Evolutionary conservation across 2,329 filamentous ascomycete genomes (phyloP).

Genomic region (Zymoseptoria crescenta): DNA sequence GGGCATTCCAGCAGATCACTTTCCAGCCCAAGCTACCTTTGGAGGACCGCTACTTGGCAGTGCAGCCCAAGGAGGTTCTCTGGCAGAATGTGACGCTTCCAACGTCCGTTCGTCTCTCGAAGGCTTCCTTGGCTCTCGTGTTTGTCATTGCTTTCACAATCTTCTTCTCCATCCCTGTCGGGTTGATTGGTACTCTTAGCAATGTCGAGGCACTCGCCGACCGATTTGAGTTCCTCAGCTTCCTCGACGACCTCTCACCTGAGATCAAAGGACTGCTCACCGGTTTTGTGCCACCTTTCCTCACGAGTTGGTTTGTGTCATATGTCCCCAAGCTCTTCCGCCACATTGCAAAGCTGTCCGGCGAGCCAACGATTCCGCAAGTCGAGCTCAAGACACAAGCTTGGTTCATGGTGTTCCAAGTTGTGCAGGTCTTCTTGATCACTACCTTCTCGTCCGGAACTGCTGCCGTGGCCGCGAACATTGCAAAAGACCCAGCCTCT

Average conservation of each 20-base stretch:
- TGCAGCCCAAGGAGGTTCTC: slow-evolving; percentile 40
- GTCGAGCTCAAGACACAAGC: slow-evolving; percentile 36
- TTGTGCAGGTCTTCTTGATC: slow-evolving; percentile 37
- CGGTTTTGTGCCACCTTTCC: slow-evolving; percentile 27
- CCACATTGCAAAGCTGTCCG: slow-evolving; percentile 28
- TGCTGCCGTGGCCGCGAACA: slow-evolving; percentile 26
- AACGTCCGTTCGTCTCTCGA: slow-evolving; percentile 20
- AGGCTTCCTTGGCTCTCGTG: slow-evolving; percentile 23
- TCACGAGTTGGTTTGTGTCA: slow-evolving; percentile 27
- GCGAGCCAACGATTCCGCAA: slow-evolving; percentile 35
- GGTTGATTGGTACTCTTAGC: slow-evolving; percentile 28
- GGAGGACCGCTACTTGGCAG: slow-evolving; percentile 36
- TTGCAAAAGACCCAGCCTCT: slow-evolving; percentile 27
- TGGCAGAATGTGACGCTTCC: slow-evolving; percentile 40
- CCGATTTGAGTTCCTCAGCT: slow-evolving; percentile 22
- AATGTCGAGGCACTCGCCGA: slow-evolving; percentile 28
- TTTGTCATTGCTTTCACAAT: slow-evolving; percentile 31
- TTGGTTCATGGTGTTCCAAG: slow-evolving; percentile 35
- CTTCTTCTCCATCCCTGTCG: slow-evolving; percentile 31
- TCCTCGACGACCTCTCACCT: slow-evolving; percentile 26
- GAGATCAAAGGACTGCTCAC: slow-evolving; percentile 25
- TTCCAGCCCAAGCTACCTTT: slow-evolving; percentile 30
- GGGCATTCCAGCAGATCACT: slow-evolving; percentile 58
- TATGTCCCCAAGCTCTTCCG: slow-evolving; percentile 31
- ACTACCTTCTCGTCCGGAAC: slow-evolving; percentile 34